Conservation (phyloP, 495 filamentous ascomycete genomes). For the Penicillium bovifimosum region DNA sequence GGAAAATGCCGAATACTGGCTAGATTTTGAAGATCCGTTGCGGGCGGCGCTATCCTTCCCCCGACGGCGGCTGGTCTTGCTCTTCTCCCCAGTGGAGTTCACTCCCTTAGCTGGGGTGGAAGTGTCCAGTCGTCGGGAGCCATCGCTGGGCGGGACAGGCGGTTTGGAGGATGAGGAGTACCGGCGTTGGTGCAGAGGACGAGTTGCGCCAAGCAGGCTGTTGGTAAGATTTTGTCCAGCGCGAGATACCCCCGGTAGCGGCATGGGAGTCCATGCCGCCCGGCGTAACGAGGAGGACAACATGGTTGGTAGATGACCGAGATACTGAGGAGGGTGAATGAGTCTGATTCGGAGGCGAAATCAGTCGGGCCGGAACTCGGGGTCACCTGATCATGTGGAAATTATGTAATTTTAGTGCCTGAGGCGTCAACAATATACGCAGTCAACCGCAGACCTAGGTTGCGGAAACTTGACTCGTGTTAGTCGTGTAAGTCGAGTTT, state of each 20-base stretch:
- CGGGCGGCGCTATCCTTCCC: slow-evolving; percentile 36
- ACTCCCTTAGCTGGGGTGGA: slow-evolving; percentile 40
- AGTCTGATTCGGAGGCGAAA: slow-evolving; percentile 39
- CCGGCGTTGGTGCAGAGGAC: slow-evolving; percentile 45
- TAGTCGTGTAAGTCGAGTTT: no score
- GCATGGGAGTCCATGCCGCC: slow-evolving; percentile 34
- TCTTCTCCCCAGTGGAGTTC: slow-evolving; percentile 34
- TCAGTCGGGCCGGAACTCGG: slow-evolving; percentile 34
- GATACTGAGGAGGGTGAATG: slow-evolving; percentile 23
- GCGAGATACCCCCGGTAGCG: slow-evolving; percentile 35
- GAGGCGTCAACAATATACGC: slow-evolving; percentile 4
- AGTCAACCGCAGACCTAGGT: no score
- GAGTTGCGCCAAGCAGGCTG: slow-evolving; percentile 28
- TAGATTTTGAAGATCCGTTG: slow-evolving; percentile 33
- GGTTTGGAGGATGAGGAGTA: slow-evolving; percentile 52
- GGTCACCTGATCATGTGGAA: slow-evolving; percentile 38
- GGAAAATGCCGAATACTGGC: slow-evolving; percentile 39
- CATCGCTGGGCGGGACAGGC: slow-evolving; percentile 41
- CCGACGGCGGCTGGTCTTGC: slow-evolving; percentile 32
- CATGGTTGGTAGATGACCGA: slow-evolving; percentile 36
- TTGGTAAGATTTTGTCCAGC: slow-evolving; percentile 28
- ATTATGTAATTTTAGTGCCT: slow-evolving; percentile 32
- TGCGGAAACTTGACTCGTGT: neutral
- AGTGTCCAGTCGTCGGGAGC: slow-evolving; percentile 36
- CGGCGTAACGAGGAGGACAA: slow-evolving; percentile 47